phyloP scores from a whole-genome alignment of 257 asterid species.

The Penstemon newberryi region DNA sequence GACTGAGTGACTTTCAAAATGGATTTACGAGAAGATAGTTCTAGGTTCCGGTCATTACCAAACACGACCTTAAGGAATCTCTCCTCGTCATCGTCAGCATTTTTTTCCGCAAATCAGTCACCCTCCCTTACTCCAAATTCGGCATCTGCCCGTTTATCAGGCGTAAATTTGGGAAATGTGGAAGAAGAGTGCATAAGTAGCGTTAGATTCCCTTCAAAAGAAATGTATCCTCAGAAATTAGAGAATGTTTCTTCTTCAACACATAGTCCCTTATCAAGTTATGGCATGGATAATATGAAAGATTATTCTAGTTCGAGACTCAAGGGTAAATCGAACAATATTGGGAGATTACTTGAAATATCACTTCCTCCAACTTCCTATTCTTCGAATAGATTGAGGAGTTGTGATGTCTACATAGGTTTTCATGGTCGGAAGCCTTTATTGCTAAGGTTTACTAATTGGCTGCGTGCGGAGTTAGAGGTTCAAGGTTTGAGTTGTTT shows the following conservation, averaged over 20 bases:
- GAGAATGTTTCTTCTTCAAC: slow-evolving; percentile 57
- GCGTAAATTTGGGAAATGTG: slow-evolving; percentile 33
- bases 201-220: slow-evolving; percentile 36
- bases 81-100: slow-evolving; percentile 88
- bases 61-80: slow-evolving; percentile 68
- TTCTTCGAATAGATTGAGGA: slow-evolving; percentile 59
- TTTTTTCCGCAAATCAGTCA: slow-evolving; percentile 92
- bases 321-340: slow-evolving; percentile 49
- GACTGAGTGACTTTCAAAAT: slow-evolving; percentile 43
- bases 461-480: slow-evolving; percentile 89
- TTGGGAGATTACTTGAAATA: slow-evolving; percentile 47
- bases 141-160: slow-evolving; percentile 31
- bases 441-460: slow-evolving; percentile 62
- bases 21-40: slow-evolving; percentile 70
- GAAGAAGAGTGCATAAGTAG: slow-evolving; percentile 41
- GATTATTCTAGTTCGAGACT: slow-evolving; percentile 42
- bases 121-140: slow-evolving; percentile 88
- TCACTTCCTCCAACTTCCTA: slow-evolving; percentile 55
- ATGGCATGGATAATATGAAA: slow-evolving; percentile 37
- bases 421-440: slow-evolving; percentile 73
- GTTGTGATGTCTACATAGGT: slow-evolving; percentile 83
- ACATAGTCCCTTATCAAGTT: slow-evolving; percentile 46
- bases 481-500: slow-evolving; percentile 84
- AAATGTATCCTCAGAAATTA: slow-evolving; percentile 42
- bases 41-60: slow-evolving; percentile 54